These are phyloP conservation scores for Quercus phellos DNA, from an alignment of 331 rosid genomes.

Conservation along the genomic window DNA sequence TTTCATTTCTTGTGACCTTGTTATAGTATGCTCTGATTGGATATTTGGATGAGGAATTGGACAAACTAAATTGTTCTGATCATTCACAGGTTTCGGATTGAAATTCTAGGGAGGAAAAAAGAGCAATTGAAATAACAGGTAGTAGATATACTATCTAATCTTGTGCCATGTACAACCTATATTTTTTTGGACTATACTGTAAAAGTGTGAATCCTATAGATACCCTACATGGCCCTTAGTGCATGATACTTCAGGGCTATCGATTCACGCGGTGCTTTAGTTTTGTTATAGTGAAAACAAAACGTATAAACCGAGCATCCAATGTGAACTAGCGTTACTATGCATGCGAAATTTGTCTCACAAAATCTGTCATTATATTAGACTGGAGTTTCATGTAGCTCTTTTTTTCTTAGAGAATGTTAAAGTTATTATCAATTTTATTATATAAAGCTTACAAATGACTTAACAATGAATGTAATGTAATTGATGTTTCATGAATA, in stretches of 20 bases:
- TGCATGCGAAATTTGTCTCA: not conserved
- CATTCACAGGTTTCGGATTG: conserved; percentile 18
- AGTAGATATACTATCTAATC: not conserved
- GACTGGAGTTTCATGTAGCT: too few species aligned
- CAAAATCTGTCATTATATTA: too few species aligned
- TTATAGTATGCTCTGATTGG: too few species aligned
- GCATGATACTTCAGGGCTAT: not conserved
- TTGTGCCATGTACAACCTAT: not conserved
- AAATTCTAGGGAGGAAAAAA: conserved; percentile 11
- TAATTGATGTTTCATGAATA: too few species aligned
- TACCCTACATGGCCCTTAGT: not conserved
- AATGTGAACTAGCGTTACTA: not conserved
- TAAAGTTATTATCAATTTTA: too few species aligned
- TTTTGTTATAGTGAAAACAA: not conserved
- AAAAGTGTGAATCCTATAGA: not conserved
- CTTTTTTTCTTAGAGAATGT: too few species aligned
- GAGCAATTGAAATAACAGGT: not conserved
- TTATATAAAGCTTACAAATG: too few species aligned
- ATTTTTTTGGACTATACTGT: not conserved
- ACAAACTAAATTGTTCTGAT: not conserved
- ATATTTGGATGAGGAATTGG: too few species aligned
- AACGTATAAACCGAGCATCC: not conserved
- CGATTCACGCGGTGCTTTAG: not conserved
- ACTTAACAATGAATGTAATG: too few species aligned
- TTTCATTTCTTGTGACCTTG: too few species aligned